Conservation (phyloP, 306 rosid genomes). For the Rosa multiflora region DNA sequence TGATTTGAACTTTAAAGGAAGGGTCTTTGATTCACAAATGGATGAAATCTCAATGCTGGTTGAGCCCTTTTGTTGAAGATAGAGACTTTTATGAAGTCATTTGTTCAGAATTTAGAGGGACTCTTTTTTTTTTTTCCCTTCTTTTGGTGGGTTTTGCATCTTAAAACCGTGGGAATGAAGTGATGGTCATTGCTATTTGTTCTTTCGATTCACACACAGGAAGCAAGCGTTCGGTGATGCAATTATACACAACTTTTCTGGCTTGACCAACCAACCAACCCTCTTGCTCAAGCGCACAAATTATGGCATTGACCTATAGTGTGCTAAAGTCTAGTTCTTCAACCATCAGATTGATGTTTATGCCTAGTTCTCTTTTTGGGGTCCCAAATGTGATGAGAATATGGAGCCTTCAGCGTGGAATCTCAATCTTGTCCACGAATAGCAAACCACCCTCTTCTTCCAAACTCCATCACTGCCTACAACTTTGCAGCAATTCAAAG, state of each 20-base stretch:
- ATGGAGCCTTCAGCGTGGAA: slow-evolving; percentile 23
- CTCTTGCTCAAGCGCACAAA: not conserved
- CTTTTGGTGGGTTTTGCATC: not conserved
- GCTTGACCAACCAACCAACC: not conserved
- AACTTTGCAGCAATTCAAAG: slow-evolving; percentile 37
- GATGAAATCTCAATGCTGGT: not conserved
- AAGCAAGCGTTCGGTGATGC: not conserved
- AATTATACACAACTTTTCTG: not conserved
- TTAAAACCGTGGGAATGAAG: not conserved
- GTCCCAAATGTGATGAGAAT: slow-evolving; percentile 13
- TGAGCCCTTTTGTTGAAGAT: not conserved
- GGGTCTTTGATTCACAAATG: not conserved
- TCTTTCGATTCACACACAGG: not conserved
- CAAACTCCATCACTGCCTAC: slow-evolving; percentile 32
- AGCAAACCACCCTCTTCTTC: slow-evolving; percentile 10
- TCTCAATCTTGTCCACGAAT: slow-evolving; percentile 14
- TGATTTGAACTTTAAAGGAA: not conserved
- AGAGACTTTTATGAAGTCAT: not conserved
- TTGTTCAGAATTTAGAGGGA: not conserved
- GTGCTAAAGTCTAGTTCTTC: not conserved
- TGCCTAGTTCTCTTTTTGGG: not conserved
- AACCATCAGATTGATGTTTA: not conserved
- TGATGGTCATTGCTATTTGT: slow-evolving; percentile 9
- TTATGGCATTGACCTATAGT: not conserved
- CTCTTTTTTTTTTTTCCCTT: too few species aligned